Evolutionary conservation across 1,284 basidiomycete species (phyloP).

Genomic region (Sporisorium sorghi): DNA sequence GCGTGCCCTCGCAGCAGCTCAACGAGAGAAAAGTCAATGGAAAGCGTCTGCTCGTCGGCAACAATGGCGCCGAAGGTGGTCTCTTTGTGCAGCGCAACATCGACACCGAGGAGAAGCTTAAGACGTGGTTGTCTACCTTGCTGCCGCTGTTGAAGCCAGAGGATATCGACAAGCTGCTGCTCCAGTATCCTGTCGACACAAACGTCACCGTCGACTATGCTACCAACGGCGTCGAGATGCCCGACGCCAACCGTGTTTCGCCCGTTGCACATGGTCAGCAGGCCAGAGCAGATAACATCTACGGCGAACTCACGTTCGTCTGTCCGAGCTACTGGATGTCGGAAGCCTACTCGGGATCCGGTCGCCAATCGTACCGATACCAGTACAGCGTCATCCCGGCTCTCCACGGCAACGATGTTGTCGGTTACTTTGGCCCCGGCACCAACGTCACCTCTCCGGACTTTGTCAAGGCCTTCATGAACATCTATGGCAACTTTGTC

Average conservation of each 20-base stretch:
- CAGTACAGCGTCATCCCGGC: conserved; percentile 42
- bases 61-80: conserved; percentile 34
- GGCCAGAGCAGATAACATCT: conserved; percentile 40
- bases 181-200: conserved; percentile 25
- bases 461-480: conserved; percentile 40
- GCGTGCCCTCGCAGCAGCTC: conserved; percentile 22
- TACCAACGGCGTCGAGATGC: conserved; percentile 25
- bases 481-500: conserved; percentile 42
- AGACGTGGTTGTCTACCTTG: conserved; percentile 19
- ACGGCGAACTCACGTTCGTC: conserved; percentile 41
- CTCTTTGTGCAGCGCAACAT: conserved; percentile 25
- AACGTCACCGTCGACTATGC: conserved; percentile 24
- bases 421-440: conserved; percentile 33
- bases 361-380: conserved; percentile 28
- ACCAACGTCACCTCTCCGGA: conserved; percentile 13
- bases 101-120: conserved; percentile 19
- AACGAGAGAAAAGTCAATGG: conserved; percentile 25
- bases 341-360: conserved; percentile 36
- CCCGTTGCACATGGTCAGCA: conserved; percentile 28
- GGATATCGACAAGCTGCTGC: conserved; percentile 20
- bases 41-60: conserved; percentile 28
- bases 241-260: conserved; percentile 30
- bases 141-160: conserved; percentile 22
- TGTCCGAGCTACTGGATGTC: conserved; percentile 49
- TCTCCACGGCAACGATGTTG: conserved; percentile 34